Evolutionary conservation across 2,329 filamentous ascomycete species (phyloP).

Genomic region (Fusarium gaditjirri): DNA sequence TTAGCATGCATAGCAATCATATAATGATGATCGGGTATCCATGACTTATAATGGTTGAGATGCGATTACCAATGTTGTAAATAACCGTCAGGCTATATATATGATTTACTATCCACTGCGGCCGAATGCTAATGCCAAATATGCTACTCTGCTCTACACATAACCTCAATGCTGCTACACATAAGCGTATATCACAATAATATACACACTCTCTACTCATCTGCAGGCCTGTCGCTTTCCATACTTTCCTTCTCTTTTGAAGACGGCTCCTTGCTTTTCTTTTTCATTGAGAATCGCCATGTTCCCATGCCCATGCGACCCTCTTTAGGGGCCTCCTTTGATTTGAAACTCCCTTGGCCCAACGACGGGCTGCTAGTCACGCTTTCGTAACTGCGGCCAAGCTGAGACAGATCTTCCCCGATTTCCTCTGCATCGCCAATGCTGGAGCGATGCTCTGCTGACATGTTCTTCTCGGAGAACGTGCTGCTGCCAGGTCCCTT

Average conservation of each 20-base stretch:
- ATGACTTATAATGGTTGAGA: conserved; percentile 5
- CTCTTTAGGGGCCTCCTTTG: conserved; percentile 53
- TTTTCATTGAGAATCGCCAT: conserved; percentile 69
- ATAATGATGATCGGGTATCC: not conserved
- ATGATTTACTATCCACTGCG: conserved; percentile 20
- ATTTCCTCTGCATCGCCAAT: conserved; percentile 66
- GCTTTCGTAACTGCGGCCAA: conserved; percentile 66
- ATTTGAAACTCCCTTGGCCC: conserved; percentile 61
- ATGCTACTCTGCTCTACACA: conserved; percentile 12
- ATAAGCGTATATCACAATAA: conserved; percentile 1
- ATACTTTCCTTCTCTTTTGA: conserved; percentile 61
- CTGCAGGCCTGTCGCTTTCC: conserved; percentile 58
- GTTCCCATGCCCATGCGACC: conserved; percentile 61
- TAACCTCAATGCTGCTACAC: not conserved
- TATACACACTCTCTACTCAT: conserved; percentile 39
- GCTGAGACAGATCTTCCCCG: conserved; percentile 55
- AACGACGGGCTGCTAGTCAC: conserved; percentile 66
- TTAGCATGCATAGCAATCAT: not conserved
- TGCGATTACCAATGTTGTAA: conserved; percentile 18
- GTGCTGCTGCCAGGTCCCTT: conserved; percentile 67
- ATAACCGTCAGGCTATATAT: conserved; percentile 1
- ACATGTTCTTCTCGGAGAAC: conserved; percentile 67
- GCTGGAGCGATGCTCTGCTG: conserved; percentile 65
- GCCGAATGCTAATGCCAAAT: conserved; percentile 9
- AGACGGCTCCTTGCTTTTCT: conserved; percentile 63